These are phyloP conservation scores for Starmerella roubikii DNA, from an alignment of 805 yeast species.

Conservation along the genomic window DNA sequence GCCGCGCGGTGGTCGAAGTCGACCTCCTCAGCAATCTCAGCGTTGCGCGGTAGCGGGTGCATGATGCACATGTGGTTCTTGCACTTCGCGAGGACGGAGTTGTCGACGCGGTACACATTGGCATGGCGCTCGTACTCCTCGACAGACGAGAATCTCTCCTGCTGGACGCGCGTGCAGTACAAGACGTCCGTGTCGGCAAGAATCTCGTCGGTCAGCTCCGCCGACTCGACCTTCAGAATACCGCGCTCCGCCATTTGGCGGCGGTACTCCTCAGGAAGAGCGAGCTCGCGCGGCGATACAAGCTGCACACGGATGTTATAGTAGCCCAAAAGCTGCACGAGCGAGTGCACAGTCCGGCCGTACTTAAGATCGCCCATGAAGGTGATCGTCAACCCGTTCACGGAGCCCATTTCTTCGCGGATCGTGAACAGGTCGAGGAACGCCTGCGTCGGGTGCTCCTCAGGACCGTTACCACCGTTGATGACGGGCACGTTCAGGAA, in stretches of 20 bases:
- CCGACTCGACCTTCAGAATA: conserved; percentile 61
- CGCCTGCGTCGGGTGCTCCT: conserved; percentile 99
- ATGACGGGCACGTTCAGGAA: conserved; percentile 94
- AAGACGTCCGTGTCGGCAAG: conserved; percentile 84
- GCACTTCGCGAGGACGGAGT: conserved; percentile 78
- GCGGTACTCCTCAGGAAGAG: conserved; percentile 63
- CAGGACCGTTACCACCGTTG: conserved; percentile 95
- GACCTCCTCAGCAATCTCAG: conserved; percentile 94
- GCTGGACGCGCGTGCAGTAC: conserved; percentile 96
- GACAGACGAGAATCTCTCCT: conserved; percentile 75
- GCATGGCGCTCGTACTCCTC: conserved; percentile 75
- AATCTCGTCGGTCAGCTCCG: conserved; percentile 67
- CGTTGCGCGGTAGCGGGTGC: conserved; percentile 98
- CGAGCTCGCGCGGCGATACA: conserved; percentile 79
- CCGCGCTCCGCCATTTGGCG: conserved; percentile 52
- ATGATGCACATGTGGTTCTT: conserved; percentile 97
- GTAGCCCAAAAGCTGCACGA: conserved; percentile 76
- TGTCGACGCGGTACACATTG: conserved; percentile 85
- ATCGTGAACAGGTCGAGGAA: conserved; percentile 93
- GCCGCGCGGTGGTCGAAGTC: conserved; percentile 99
- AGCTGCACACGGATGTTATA: conserved; percentile 88
- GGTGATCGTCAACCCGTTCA: conserved; percentile 93
- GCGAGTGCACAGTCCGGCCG: conserved; percentile 97
- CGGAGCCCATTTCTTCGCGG: conserved; percentile 97
- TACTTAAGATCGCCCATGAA: conserved; percentile 98